A percentile compares a stretch with the other conserved stretches of the same genome.
Evolutionary conservation across 2,329 filamentous ascomycete genomes (phyloP).

Genomic region (Botryosphaeria dothidea): DNA sequence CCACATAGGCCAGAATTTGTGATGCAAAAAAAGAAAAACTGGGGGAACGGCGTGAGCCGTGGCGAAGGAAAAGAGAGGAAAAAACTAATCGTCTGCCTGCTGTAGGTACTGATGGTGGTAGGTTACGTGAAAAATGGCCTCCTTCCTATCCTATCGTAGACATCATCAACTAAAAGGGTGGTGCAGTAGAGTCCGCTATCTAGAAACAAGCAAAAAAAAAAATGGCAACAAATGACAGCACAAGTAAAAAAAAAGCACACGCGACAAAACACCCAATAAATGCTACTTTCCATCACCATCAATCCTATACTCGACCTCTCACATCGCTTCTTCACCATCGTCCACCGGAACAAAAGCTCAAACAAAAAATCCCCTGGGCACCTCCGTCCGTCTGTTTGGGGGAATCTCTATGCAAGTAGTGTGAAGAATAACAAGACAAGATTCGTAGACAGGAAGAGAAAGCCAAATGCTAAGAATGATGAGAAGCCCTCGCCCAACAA

Average conservation of each 20-base stretch:
- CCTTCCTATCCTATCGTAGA: conserved; percentile 17
- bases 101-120: conserved; percentile 9
- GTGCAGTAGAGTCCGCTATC: conserved; percentile 14
- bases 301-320: not conserved
- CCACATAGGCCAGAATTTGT: no score
- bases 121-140: conserved; percentile 12
- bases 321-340: not conserved
- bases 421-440: not conserved
- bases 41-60: no score
- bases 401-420: conserved; percentile 17
- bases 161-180: conserved; percentile 13
- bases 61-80: not conserved
- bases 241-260: not conserved
- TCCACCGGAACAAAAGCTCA: not conserved
- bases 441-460: conserved; percentile 4
- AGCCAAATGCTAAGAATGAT: conserved; percentile 2
- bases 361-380: conserved; percentile 1
- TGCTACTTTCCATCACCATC: conserved; percentile 6
- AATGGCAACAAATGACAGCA: not conserved
- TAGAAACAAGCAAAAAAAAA: not conserved
- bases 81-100: conserved; percentile 7
- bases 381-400: conserved; percentile 11
- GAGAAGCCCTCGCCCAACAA: conserved; percentile 8
- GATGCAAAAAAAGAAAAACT: no score
- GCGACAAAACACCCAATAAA: conserved; percentile 14